phyloP scores from a whole-genome alignment of 768 basidiomycete genomes.

The Gymnopilus dilepis region DNA sequence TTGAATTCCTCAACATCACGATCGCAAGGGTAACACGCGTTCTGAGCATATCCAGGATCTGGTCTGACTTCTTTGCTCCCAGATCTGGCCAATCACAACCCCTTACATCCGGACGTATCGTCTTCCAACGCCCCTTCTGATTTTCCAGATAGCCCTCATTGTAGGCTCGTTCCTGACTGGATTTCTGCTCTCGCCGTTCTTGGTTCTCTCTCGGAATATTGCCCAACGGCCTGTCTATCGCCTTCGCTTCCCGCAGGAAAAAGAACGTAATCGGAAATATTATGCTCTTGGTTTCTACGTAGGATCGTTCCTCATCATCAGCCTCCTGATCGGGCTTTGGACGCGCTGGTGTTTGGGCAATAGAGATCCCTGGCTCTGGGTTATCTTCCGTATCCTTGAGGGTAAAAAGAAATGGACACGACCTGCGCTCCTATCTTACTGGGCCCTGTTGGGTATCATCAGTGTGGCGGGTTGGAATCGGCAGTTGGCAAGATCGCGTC shows the following conservation, averaged over 20 bases:
- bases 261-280: slow-evolving; percentile 77
- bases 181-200: slow-evolving; percentile 91
- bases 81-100: slow-evolving; percentile 84
- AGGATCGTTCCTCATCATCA: slow-evolving; percentile 78
- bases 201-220: slow-evolving; percentile 90
- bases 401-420: slow-evolving; percentile 82
- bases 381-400: slow-evolving; percentile 75
- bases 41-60: background rate
- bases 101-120: slow-evolving; percentile 91
- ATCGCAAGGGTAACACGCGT: slow-evolving; percentile 67
- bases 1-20: slow-evolving; percentile 88
- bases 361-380: slow-evolving; percentile 90
- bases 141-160: slow-evolving; percentile 91
- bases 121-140: slow-evolving; percentile 88
- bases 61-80: slow-evolving; percentile 6
- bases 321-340: slow-evolving; percentile 89
- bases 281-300: slow-evolving; percentile 87
- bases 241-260: slow-evolving; percentile 83
- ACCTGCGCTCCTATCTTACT: slow-evolving; percentile 79
- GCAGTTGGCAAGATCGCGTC: slow-evolving; percentile 79
- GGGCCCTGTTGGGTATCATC: slow-evolving; percentile 78
- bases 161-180: slow-evolving; percentile 93
- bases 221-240: slow-evolving; percentile 86
- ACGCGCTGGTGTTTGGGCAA: slow-evolving; percentile 83
- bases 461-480: slow-evolving; percentile 96